Percentiles rank a stretch among this genome's conserved stretches.
phyloP scores from a whole-genome alignment of 805 yeast genomes.

The Kodamaea kaohsiungensis region DNA sequence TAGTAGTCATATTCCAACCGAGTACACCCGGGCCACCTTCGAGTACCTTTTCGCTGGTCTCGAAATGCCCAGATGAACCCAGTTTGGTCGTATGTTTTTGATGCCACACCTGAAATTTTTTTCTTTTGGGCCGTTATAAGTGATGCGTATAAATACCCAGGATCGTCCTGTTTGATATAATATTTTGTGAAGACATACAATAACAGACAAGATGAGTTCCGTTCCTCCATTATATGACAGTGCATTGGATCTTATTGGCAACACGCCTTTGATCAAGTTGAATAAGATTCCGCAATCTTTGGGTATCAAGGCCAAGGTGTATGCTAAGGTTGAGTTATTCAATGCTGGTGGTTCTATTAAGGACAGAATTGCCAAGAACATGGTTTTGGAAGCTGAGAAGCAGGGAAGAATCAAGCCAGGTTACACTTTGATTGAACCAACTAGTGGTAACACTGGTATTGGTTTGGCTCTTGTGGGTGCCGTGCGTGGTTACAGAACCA shows the following conservation, averaged over 20 bases:
- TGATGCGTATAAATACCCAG: slow-evolving; percentile 1
- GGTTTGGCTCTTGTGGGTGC: slow-evolving; percentile 88
- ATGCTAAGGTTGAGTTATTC: slow-evolving; percentile 79
- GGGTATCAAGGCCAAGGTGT: slow-evolving; percentile 70
- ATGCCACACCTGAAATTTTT: slow-evolving; percentile 8
- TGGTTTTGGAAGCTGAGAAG: slow-evolving; percentile 84
- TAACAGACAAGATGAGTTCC: slow-evolving; percentile 1
- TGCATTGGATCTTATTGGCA: slow-evolving; percentile 77
- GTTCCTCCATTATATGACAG: slow-evolving; percentile 47
- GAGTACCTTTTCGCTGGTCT: background rate
- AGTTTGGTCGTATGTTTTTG: background rate
- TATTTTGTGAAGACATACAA: background rate
- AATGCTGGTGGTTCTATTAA: slow-evolving; percentile 91
- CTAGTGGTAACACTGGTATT: slow-evolving; percentile 90
- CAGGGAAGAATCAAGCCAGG: slow-evolving; percentile 82
- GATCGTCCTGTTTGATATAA: background rate
- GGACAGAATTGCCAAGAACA: slow-evolving; percentile 83
- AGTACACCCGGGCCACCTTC: background rate
- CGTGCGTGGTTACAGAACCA: slow-evolving; percentile 81
- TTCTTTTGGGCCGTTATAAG: slow-evolving; percentile 4
- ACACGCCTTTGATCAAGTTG: slow-evolving; percentile 76
- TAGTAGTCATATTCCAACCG: background rate
- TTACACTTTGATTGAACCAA: slow-evolving; percentile 81
- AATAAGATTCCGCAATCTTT: slow-evolving; percentile 74
- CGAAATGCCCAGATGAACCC: background rate